These are phyloP conservation scores for Pichia insulana DNA, from an alignment of 805 yeast genomes.

Conservation along the genomic window DNA sequence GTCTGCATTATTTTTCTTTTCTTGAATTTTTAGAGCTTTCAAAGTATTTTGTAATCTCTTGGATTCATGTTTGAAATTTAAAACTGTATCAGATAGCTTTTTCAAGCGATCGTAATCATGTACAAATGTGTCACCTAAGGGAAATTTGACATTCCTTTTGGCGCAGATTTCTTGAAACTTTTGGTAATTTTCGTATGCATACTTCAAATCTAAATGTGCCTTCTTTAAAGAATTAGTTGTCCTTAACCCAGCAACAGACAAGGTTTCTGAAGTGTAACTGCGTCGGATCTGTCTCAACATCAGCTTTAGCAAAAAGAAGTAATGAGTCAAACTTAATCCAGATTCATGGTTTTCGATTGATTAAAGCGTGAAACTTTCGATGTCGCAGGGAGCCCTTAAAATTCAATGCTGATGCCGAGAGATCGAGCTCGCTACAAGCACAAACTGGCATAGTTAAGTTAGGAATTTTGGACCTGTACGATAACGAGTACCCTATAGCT, in stretches of 20 bases:
- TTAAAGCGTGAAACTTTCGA: no score
- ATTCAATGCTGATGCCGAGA: no score
- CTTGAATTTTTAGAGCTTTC: conserved; percentile 14
- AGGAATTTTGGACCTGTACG: no score
- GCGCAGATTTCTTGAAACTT: conserved; percentile 23
- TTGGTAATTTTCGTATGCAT: conserved; percentile 23
- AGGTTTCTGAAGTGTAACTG: neutral
- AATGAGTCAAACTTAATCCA: no score
- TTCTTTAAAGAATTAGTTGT: conserved; percentile 25
- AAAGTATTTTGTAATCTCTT: conserved; percentile 16
- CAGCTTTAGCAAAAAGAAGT: neutral
- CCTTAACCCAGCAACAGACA: conserved; percentile 8
- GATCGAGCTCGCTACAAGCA: no score
- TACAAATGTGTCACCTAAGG: conserved; percentile 18
- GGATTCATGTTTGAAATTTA: conserved; percentile 18
- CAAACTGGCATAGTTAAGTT: no score
- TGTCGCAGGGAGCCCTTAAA: no score
- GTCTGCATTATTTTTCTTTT: conserved; percentile 11
- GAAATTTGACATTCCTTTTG: conserved; percentile 27
- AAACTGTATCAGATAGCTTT: conserved; percentile 9
- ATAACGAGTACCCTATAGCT: no score
- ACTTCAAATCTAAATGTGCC: conserved; percentile 30
- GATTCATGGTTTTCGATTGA: no score
- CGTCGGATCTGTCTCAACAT: neutral
- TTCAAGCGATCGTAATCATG: conserved; percentile 14